These are phyloP conservation scores for Xylaria sp. DNA, from an alignment of 2,329 filamentous ascomycete species.

Conservation along the genomic window DNA sequence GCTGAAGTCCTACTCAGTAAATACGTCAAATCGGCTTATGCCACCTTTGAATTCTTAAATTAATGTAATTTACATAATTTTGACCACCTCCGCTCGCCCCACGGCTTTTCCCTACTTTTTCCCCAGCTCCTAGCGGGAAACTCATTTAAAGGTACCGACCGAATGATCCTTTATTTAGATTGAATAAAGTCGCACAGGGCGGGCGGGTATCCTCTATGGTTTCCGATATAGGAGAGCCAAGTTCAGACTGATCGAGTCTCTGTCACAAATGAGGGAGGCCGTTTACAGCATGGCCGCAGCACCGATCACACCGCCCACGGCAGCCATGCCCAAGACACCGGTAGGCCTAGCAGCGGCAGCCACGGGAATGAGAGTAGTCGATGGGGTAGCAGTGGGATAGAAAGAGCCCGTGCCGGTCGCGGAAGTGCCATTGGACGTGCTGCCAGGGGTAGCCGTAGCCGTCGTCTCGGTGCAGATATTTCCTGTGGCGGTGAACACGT, in stretches of 20 bases:
- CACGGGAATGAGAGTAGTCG: slow-evolving; percentile 3
- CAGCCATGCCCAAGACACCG: slow-evolving; percentile 10
- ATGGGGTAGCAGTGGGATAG: slow-evolving; percentile 13
- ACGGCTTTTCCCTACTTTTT: background rate
- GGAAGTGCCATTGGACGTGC: slow-evolving; percentile 14
- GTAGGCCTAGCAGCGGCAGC: slow-evolving; percentile 13
- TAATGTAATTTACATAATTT: background rate
- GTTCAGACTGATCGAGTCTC: background rate
- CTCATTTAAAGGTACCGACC: background rate
- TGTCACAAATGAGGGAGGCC: background rate
- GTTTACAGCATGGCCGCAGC: slow-evolving; percentile 22
- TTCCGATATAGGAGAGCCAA: background rate
- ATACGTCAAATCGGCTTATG: too few relatives aligned
- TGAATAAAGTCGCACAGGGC: background rate
- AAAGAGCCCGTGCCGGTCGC: slow-evolving; percentile 9
- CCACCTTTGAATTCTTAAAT: too few relatives aligned
- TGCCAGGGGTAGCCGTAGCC: slow-evolving; percentile 12
- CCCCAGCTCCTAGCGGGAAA: background rate
- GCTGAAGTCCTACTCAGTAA: too few relatives aligned
- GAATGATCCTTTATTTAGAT: background rate
- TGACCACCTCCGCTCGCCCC: background rate
- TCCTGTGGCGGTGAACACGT: slow-evolving; percentile 17
- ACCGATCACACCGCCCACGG: slow-evolving; percentile 7
- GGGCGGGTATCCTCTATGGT: background rate
- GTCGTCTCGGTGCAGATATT: slow-evolving; percentile 25